Evolutionary conservation across 2,329 filamentous ascomycete genomes (phyloP), one percentile per base, ranked within the genome.

Genomic region (Pseudonectria foliicola): DNA sequence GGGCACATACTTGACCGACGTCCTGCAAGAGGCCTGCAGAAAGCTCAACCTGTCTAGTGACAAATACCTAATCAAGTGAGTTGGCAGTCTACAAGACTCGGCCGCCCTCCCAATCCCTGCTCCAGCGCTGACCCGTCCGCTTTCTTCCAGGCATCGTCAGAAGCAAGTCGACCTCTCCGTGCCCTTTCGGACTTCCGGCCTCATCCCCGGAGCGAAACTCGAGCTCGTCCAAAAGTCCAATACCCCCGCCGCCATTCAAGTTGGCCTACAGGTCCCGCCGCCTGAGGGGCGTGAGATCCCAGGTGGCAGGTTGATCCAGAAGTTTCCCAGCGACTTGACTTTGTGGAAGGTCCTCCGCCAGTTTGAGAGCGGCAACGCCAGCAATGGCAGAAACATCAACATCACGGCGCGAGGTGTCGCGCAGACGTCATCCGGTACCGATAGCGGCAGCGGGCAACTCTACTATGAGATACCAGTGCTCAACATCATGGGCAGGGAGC

Each of bases 291-390:
- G 66, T 29, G 68, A 72, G 31, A 69, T 74, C 13, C 73, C 79
- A 2, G 77, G 76, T 45, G 77, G 79, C 15, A 78, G 88, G 21
- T 63, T 94, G 27, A 77, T 80, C 37, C 81, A 92, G 56, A 95
- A 92, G 55, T 88, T 96, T 42, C 80, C 89, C 2, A 94, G 85
- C 59, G 83, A 86, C 46, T 85, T 86, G 25, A 85, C 87, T 13
- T 58, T 98, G 60, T 98, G 92, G 92, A 76, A 87, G 48, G 70
- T 96, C 18, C 58, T 98, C 37, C 82, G 92, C 40, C 86, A 92
- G 55, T 94, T 96, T 46, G 92, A 98, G 62, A 82, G 82, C 44
- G 80, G 75, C 24, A 73, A 75, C 15, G 75, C 75, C n/a, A 77
- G 70, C 31, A 68, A 70, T 38, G 72, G 71, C 7, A 68, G 63